phyloP scores from a whole-genome alignment of 805 yeast genomes.

The Saccharomyces eubayanus region DNA sequence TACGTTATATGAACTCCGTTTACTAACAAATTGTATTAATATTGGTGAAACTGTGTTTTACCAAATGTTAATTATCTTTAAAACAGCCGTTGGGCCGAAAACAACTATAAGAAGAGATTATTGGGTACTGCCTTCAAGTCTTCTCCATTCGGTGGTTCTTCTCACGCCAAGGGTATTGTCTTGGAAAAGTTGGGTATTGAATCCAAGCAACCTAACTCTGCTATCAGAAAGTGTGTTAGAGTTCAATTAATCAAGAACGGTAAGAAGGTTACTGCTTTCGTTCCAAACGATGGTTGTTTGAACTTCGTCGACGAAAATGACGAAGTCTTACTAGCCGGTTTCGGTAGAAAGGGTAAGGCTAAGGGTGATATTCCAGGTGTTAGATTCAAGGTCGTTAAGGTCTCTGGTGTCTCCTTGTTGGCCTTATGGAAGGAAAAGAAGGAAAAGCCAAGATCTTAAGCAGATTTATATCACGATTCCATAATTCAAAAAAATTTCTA shows the following conservation, averaged over 20 bases:
- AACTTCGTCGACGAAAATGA: slow-evolving; percentile 98
- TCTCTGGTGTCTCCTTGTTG: slow-evolving; percentile 95
- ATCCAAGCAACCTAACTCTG: slow-evolving; percentile 99
- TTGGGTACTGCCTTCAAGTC: slow-evolving; percentile 98
- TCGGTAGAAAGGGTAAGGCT: slow-evolving; percentile 99
- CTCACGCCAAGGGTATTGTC: slow-evolving; percentile 99
- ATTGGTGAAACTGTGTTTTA: slow-evolving; percentile 1
- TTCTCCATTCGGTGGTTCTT: slow-evolving; percentile 98
- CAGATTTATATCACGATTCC: slow-evolving; percentile 1
- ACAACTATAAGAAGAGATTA: slow-evolving; percentile 91
- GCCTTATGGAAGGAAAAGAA: slow-evolving; percentile 99
- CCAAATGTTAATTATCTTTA: slow-evolving; percentile 13
- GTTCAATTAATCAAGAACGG: slow-evolving; percentile 99
- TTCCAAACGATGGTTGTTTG: slow-evolving; percentile 99
- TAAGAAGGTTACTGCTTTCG: slow-evolving; percentile 99
- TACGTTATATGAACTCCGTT: background rate
- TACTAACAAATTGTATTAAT: slow-evolving; percentile 5
- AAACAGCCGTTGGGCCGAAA: slow-evolving; percentile 91
- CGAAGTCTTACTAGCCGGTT: slow-evolving; percentile 97
- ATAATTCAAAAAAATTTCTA: background rate
- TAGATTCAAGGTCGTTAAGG: slow-evolving; percentile 99
- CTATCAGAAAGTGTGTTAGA: slow-evolving; percentile 99
- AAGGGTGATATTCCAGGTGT: slow-evolving; percentile 99
- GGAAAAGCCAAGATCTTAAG: slow-evolving; percentile 98
- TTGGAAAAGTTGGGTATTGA: slow-evolving; percentile 97